Evolutionary conservation across 306 rosid species (phyloP).

Genomic region (Arachis hypogaea): DNA sequence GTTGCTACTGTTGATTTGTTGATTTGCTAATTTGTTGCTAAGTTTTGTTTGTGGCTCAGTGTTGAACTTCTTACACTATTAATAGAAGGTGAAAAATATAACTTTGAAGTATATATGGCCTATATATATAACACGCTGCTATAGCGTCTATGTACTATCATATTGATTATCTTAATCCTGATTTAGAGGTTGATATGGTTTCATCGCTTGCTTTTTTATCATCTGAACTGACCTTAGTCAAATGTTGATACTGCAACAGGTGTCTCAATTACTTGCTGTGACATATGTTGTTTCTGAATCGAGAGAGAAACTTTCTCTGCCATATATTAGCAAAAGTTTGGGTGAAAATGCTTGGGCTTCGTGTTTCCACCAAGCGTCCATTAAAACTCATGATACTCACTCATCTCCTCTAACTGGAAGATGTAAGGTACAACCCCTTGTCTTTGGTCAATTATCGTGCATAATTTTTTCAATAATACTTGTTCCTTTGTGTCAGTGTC

Average conservation of each 20-base stretch:
- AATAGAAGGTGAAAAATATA: no score
- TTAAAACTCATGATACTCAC: slow-evolving; percentile 75
- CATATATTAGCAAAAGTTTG: slow-evolving; percentile 58
- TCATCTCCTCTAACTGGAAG: slow-evolving; percentile 50
- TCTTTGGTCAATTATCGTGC: not conserved
- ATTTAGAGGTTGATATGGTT: slow-evolving; percentile 11
- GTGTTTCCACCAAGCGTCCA: slow-evolving; percentile 92
- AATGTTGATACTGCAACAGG: slow-evolving; percentile 58
- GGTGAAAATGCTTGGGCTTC: slow-evolving; percentile 80
- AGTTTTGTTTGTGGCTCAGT: no score
- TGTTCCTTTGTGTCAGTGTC: slow-evolving; percentile 31
- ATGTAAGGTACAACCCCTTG: slow-evolving; percentile 45
- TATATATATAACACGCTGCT: not conserved
- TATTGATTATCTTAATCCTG: slow-evolving; percentile 16
- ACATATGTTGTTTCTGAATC: slow-evolving; percentile 55
- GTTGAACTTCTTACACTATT: no score
- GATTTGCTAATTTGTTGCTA: no score
- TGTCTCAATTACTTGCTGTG: slow-evolving; percentile 77
- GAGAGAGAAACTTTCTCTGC: slow-evolving; percentile 57
- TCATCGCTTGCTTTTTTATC: slow-evolving; percentile 26
- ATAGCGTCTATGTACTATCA: no score
- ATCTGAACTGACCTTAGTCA: slow-evolving; percentile 39
- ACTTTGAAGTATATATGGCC: not conserved
- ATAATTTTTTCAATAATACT: slow-evolving; percentile 7
- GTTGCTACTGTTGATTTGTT: no score